Base-by-base conservation (phyloP, 441 rosid genomes). In the Eruca vesicaria region DNA sequence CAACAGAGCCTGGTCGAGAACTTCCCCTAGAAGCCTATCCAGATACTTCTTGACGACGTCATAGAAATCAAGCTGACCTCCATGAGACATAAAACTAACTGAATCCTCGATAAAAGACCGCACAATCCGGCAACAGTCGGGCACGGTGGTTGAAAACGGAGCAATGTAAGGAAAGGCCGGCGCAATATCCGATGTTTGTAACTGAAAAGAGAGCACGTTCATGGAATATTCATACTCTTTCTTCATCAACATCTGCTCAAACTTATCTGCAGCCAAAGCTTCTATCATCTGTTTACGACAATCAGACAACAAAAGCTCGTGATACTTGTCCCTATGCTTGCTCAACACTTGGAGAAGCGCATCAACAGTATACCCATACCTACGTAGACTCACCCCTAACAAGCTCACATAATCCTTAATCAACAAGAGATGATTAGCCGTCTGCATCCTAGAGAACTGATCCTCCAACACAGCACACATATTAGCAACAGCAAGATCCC, bases 371-470 rank as follows among this genome's bases (percentile, higher is more conserved):
- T 92, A 94, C 0, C 98, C 99, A 58, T 89, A 94, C 74, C 97
- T 85, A 3, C 94, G 88, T 74, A 94, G 61, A 26, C 97, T 94
- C 73, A 94, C 97, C 0, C 97, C 98, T 64, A 94, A 85, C 90
- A 94, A 85, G 77, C 98, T 94, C 73, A 94, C 99, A 79, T 94
- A 92, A 58, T 94, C 99, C 83, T 94, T 94, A 15, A 94, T 92
- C 86, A 94, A 66, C 80, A 94, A 82, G 56, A 94, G 85, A 85
- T 94, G 99, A 83, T 87, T 94, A 2, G 99, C 99, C n/a, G 97
- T 92, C 74, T 94, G 97, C 99, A 94, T 94, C 73, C 99, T 87
- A n/a, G 98, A 94, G 81, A 94, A 94, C 81, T 94, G 98, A 82
- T 94, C 98, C 80, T 92, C 98, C 71, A 94, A 79, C 10, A 92